phyloP scores from a whole-genome alignment of 805 yeast species.

The Spathaspora sp. region DNA sequence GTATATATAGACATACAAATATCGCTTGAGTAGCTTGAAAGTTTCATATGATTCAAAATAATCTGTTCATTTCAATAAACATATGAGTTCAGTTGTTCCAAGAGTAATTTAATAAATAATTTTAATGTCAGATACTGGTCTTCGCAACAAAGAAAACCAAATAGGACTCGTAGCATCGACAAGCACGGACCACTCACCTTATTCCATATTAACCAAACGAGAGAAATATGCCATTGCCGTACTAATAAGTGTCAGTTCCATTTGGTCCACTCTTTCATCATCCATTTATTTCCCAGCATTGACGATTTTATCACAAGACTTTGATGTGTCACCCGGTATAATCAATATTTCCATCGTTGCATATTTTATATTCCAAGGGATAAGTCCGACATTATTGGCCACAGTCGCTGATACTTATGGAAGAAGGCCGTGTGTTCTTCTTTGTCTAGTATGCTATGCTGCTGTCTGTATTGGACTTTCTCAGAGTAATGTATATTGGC shows the following conservation, averaged over 20 bases:
- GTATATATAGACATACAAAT: background rate
- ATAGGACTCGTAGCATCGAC: background rate
- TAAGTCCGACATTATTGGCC: conserved; percentile 65
- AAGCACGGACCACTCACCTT: conserved; percentile 16
- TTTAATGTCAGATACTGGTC: background rate
- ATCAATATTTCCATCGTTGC: conserved; percentile 72
- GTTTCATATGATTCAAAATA: too few species aligned
- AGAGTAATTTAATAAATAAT: background rate
- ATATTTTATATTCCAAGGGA: conserved; percentile 68
- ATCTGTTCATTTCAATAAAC: background rate
- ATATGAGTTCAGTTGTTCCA: background rate
- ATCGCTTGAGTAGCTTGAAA: background rate
- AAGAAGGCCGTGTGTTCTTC: conserved; percentile 59
- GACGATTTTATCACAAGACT: conserved; percentile 48
- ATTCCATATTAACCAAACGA: conserved; percentile 39
- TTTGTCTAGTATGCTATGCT: conserved; percentile 50
- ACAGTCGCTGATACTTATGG: conserved; percentile 66
- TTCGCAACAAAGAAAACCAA: background rate
- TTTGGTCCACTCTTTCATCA: conserved; percentile 65
- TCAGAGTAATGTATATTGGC: conserved; percentile 47
- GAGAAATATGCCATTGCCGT: conserved; percentile 40
- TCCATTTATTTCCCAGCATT: conserved; percentile 80
- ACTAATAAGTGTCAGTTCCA: conserved; percentile 43
- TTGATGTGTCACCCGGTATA: conserved; percentile 50
- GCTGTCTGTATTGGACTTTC: conserved; percentile 65